phyloP scores from a whole-genome alignment of 805 yeast species.

The Sugiyamaella mastotermitis region DNA sequence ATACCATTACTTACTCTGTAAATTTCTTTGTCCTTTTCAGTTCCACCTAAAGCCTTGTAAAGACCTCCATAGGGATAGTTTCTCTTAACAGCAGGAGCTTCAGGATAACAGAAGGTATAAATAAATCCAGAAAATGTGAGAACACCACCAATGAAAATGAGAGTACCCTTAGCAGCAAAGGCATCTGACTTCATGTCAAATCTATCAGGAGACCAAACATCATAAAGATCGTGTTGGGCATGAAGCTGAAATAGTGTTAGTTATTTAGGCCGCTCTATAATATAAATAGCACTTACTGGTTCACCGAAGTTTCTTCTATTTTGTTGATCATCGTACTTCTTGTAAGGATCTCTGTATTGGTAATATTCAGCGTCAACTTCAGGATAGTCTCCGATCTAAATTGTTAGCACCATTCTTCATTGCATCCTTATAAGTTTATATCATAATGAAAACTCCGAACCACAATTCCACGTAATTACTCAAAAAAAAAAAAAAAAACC shows the following conservation, averaged over 20 bases:
- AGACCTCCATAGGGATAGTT: constrained; percentile 71
- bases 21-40: constrained; percentile 29
- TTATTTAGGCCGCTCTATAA: neutral
- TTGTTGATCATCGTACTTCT: constrained; percentile 72
- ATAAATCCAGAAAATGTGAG: constrained; percentile 38
- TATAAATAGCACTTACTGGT: constrained; percentile 38
- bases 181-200: constrained; percentile 53
- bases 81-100: constrained; percentile 70
- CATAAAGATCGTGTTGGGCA: constrained; percentile 65
- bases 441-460: too few species aligned
- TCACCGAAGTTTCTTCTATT: constrained; percentile 73
- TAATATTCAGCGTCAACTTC: constrained; percentile 52
- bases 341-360: constrained; percentile 65
- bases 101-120: constrained; percentile 52
- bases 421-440: too few species aligned
- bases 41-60: constrained; percentile 66
- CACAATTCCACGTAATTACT: too few species aligned
- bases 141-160: constrained; percentile 47
- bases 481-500: too few species aligned
- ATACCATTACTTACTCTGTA: too few species aligned
- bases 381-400: constrained; percentile 47
- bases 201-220: constrained; percentile 84
- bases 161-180: constrained; percentile 55
- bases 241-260: too few species aligned
- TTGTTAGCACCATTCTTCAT: too few species aligned